Evolutionary conservation across 208 protist genomes (phyloP), one percentile per base, ranked within the genome.

Genomic region (Trypanosoma cruzi): DNA sequence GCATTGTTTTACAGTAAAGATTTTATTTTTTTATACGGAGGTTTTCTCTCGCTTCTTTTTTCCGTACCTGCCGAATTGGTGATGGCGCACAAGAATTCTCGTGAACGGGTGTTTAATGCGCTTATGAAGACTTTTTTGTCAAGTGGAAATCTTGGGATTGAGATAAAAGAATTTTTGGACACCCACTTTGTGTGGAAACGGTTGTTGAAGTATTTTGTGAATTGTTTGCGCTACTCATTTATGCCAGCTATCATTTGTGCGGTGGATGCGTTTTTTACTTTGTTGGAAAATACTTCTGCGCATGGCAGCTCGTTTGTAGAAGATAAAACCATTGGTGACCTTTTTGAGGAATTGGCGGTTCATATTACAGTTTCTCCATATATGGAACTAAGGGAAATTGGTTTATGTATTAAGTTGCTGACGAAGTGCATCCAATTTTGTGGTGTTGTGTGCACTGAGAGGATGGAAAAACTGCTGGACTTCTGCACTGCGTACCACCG

Each of bases 401-500:
- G 74, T n/a, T 36, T 69, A 16, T 85, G 80, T 69, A 89, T 94
- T 50, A 77, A 68, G 13, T 59, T 88, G 11, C 61, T 96, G 40
- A 58, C 65, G 29, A 70, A 73, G 53, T 86, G 84, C 66, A 93
- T 81, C 76, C 50, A 77, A n/a, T 68, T 29, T 14, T 75, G 74
- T 7, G 68, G 68, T 13, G 48, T 73, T 20, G 53, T 75, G 42
- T 96, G 86, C 58, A 79, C 57, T 10, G 71, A 66, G 61, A 75
- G 61, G 36, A 75, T 89, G 55, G 69, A 86, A 26, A 37, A 53
- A 22, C 66, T 96, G 55, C 71, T 96, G 22, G 81, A 88, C 49
- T 85, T 86, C 60, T 94, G 84, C 65, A 88, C 86, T 18, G 91
- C 91, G 11, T 94, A 96, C 67, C 91, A 96, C 60, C 86, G 91